Percentiles rank a stretch among this genome's conserved stretches.
Conservation (phyloP, 306 rosid species). For the Medicago arabica region DNA sequence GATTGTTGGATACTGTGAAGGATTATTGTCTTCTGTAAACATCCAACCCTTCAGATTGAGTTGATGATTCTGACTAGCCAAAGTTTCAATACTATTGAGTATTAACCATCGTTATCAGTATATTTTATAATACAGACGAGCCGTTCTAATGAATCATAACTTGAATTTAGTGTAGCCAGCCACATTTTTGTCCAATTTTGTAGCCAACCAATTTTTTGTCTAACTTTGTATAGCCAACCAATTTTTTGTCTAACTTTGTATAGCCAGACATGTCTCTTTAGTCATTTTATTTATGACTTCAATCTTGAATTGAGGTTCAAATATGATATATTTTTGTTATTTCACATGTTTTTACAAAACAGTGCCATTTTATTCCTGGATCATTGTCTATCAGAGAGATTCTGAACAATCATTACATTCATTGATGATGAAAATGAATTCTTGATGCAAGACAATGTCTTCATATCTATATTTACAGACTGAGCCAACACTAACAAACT, state of each 20-base stretch:
- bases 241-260: not conserved
- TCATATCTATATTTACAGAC: not conserved
- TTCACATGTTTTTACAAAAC: not conserved
- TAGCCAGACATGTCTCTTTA: not conserved
- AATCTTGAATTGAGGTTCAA: not conserved
- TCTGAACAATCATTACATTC: not conserved
- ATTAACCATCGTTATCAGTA: not conserved
- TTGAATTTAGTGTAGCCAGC: not conserved
- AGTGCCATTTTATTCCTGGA: not conserved
- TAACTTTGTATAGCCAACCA: not conserved
- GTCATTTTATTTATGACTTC: not conserved
- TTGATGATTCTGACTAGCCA: slow-evolving; percentile 12
- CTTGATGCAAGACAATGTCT: not conserved
- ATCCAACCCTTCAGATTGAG: not conserved
- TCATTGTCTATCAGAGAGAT: not conserved
- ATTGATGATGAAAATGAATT: not conserved
- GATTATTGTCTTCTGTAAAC: slow-evolving; percentile 11
- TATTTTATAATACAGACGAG: not conserved
- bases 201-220: not conserved
- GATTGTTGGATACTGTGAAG: slow-evolving; percentile 1
- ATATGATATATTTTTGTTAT: not conserved
- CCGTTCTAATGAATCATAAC: not conserved
- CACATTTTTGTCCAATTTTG: not conserved
- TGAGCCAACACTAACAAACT: not conserved
- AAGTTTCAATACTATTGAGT: not conserved